Percentiles rank a stretch among this genome's conserved stretches.
Conservation (phyloP, 495 filamentous ascomycete species). For the Penicillium tannophilum region DNA sequence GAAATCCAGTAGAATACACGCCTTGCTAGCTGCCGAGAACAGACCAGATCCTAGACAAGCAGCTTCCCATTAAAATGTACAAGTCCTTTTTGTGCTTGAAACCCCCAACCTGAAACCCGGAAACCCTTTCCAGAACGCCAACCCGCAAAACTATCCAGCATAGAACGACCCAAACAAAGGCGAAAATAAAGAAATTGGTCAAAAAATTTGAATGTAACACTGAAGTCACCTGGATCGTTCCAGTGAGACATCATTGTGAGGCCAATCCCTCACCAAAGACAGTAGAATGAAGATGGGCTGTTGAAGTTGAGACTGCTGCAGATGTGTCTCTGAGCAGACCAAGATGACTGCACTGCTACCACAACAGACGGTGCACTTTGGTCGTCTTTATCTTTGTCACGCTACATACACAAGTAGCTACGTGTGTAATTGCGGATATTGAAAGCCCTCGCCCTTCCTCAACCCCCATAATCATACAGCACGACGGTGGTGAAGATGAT, state of each 20-base stretch:
- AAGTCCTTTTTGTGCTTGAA: slow-evolving; percentile 12
- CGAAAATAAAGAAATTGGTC: neutral
- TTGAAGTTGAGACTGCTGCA: neutral
- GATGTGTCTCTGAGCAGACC: neutral
- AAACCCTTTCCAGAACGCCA: slow-evolving; percentile 5
- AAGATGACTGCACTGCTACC: neutral
- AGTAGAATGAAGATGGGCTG: neutral
- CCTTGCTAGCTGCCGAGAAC: neutral
- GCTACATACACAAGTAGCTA: too few relatives aligned
- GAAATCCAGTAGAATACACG: slow-evolving; percentile 24
- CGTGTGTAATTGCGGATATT: too few relatives aligned
- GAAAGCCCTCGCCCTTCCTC: neutral
- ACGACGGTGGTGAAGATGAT: slow-evolving; percentile 12
- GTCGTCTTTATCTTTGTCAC: neutral
- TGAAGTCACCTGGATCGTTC: neutral
- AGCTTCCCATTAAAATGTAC: slow-evolving; percentile 19
- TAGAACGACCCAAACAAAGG: neutral
- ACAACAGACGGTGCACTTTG: neutral
- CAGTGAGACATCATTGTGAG: neutral
- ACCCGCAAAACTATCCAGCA: slow-evolving; percentile 1
- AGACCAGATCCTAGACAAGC: neutral
- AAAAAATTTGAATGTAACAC: neutral
- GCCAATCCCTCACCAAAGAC: neutral
- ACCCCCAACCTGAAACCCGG: neutral
- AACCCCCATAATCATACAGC: slow-evolving; percentile 2